phyloP scores from a whole-genome alignment of 2,329 filamentous ascomycete genomes.

The Fusarium albidum region DNA sequence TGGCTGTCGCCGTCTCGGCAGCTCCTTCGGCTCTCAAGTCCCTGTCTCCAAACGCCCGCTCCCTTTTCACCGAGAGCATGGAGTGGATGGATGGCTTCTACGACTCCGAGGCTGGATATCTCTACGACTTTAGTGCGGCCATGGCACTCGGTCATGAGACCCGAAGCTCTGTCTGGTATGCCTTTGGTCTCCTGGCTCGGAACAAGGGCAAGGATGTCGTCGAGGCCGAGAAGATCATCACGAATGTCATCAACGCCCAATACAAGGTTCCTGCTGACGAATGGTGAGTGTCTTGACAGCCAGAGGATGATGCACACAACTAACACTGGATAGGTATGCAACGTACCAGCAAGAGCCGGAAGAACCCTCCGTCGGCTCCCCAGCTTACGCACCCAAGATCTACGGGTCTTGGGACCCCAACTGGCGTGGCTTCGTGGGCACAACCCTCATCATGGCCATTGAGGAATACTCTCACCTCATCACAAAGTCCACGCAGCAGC shows the following conservation, averaged over 20 bases:
- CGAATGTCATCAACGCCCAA: constrained; percentile 61
- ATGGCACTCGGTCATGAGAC: constrained; percentile 63
- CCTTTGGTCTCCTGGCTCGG: constrained; percentile 63
- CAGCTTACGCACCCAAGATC: constrained; percentile 58
- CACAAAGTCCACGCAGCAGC: constrained; percentile 43
- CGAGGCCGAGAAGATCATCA: constrained; percentile 62
- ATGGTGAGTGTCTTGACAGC: constrained; percentile 54
- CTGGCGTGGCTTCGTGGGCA: constrained; percentile 70
- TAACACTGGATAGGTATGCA: constrained; percentile 29
- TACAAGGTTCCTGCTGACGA: constrained; percentile 59
- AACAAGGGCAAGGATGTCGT: constrained; percentile 58
- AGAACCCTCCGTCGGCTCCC: constrained; percentile 63
- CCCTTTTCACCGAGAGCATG: constrained; percentile 49
- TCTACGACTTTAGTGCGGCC: constrained; percentile 57
- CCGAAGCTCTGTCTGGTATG: constrained; percentile 66
- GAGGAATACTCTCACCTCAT: constrained; percentile 65
- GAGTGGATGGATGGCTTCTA: constrained; percentile 63
- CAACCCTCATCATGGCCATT: constrained; percentile 63
- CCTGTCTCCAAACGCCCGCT: constrained; percentile 17
- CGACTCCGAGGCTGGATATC: constrained; percentile 59
- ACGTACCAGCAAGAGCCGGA: constrained; percentile 64
- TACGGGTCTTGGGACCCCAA: constrained; percentile 70
- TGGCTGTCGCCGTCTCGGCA: not conserved
- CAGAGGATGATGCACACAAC: accelerated
- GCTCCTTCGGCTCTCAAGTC: constrained; percentile 1